Evolutionary conservation across 805 yeast species (phyloP), one percentile per base, ranked within the genome.

Genomic region (Teunomyces tritomae): DNA sequence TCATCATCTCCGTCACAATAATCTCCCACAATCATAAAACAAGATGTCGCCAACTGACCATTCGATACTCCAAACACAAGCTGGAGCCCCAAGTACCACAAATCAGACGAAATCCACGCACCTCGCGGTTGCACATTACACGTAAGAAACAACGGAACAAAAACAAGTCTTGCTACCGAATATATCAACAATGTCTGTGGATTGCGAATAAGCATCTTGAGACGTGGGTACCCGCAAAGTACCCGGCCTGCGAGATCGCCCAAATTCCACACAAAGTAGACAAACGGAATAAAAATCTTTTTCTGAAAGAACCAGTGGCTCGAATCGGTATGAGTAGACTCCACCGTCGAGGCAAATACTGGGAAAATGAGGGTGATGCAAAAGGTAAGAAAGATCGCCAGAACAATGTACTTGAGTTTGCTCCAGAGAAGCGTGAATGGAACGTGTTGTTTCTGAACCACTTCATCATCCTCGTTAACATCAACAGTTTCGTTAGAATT

Each of bases 161-260:
- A 81, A 0, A 76, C 42, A 11, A 79, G 56, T 50, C 97, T 73
- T 0, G 68, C 57, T 1, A 82, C 34, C 0, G 96, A 74, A 56
- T 84, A 86, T 4, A 62, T 26, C 6, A 87, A 69, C 48, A 87
- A 65, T 10, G 61, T 65, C 5, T 54, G 49, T 13, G 82, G 81
- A 28, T 65, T 64, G 8, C 56, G 56, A 13, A 86, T 67, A 27
- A 71, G 52, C 40, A 70, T 54, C 1, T 58, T 17, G 43, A 39
- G 20, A 48, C 57, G 11, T 74, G 77, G 50, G 45, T 57, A 62
- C 2, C 87, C 82, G 74, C 96, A 83, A 30, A 77, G 51, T 4
- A 89, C 62, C 41, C 99, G 74, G 1, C 97, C 97, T 2, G 73
- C 64, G 26, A 94, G 71, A 62, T 92, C 99, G 14, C 98, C 98